phyloP scores from a whole-genome alignment of 768 basidiomycete species.

The Dioszegia hungarica region DNA sequence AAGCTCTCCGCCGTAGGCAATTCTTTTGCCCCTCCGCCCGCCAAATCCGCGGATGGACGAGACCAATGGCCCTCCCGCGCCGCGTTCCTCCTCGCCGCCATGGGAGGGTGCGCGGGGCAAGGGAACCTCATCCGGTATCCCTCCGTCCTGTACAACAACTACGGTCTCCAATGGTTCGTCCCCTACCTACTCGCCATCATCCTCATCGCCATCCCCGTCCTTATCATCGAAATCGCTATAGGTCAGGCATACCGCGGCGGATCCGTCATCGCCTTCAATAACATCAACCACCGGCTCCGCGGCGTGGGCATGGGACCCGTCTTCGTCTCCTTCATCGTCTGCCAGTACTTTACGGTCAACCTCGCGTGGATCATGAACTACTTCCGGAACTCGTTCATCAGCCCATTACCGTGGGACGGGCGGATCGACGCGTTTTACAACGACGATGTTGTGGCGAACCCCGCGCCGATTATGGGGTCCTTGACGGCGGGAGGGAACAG shows the following conservation, averaged over 20 bases:
- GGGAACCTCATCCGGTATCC: slow-evolving; percentile 16
- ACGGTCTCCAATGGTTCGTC: slow-evolving; percentile 17
- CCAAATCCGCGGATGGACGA: slow-evolving; percentile 7
- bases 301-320: slow-evolving; percentile 14
- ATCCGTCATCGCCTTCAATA: slow-evolving; percentile 16
- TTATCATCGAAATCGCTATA: slow-evolving; percentile 15
- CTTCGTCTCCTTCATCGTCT: slow-evolving; percentile 8
- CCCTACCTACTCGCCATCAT: slow-evolving; percentile 13
- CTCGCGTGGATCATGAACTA: slow-evolving; percentile 19
- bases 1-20: not conserved
- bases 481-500: not conserved
- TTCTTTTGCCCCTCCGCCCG: slow-evolving; percentile 4
- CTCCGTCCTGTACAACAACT: slow-evolving; percentile 16
- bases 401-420: slow-evolving; percentile 12
- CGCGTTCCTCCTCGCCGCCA: slow-evolving; percentile 12
- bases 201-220: slow-evolving; percentile 17
- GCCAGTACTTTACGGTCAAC: slow-evolving; percentile 15
- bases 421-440: slow-evolving; percentile 16
- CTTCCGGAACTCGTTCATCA: slow-evolving; percentile 7
- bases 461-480: not conserved
- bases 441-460: slow-evolving; percentile 10
- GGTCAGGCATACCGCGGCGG: slow-evolving; percentile 19
- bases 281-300: slow-evolving; percentile 7
- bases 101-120: slow-evolving; percentile 15
- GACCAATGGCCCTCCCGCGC: slow-evolving; percentile 18